These are phyloP conservation scores for Papiliotrema flavescens DNA, from an alignment of 1,284 basidiomycete species.

Conservation along the genomic window DNA sequence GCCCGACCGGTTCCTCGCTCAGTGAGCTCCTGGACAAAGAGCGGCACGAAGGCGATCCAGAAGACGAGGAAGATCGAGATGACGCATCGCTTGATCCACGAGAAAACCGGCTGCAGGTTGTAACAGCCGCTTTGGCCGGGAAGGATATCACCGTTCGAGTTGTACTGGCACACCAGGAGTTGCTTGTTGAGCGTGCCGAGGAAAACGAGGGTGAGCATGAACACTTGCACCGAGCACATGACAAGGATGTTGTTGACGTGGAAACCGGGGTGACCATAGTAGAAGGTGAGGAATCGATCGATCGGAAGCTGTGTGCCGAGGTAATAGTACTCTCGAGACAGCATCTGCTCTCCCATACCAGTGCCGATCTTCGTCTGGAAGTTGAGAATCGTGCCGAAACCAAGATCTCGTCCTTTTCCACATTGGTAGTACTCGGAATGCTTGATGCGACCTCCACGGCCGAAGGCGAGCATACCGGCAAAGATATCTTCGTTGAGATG, in stretches of 20 bases:
- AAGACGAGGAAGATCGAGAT: constrained; percentile 96
- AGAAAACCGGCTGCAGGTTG: constrained; percentile 80
- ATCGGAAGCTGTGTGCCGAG: constrained; percentile 97
- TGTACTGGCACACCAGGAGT: constrained; percentile 73
- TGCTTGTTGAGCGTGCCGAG: constrained; percentile 82
- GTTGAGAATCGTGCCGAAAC: constrained; percentile 97
- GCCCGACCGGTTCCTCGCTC: constrained; percentile 88
- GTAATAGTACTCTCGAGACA: constrained; percentile 98
- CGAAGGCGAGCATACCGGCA: constrained; percentile 97
- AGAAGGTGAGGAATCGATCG: constrained; percentile 98
- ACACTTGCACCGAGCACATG: constrained; percentile 88
- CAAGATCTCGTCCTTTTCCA: constrained; percentile 97
- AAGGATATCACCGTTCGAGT: constrained; percentile 63
- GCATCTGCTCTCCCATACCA: constrained; percentile 99
- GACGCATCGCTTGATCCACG: constrained; percentile 91
- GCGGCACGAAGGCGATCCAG: constrained; percentile 86
- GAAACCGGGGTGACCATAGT: constrained; percentile 99
- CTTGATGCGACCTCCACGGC: constrained; percentile 95
- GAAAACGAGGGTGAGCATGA: constrained; percentile 84
- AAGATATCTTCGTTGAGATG: constrained; percentile 99
- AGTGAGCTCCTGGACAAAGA: constrained; percentile 92
- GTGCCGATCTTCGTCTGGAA: constrained; percentile 99
- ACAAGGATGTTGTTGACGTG: constrained; percentile 99
- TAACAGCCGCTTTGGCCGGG: constrained; percentile 81
- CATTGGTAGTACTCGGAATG: constrained; percentile 98